A percentile compares a stretch with the other conserved stretches of the same genome.
phyloP scores from a whole-genome alignment of 768 basidiomycete genomes.

The Tylopilus sp. region DNA sequence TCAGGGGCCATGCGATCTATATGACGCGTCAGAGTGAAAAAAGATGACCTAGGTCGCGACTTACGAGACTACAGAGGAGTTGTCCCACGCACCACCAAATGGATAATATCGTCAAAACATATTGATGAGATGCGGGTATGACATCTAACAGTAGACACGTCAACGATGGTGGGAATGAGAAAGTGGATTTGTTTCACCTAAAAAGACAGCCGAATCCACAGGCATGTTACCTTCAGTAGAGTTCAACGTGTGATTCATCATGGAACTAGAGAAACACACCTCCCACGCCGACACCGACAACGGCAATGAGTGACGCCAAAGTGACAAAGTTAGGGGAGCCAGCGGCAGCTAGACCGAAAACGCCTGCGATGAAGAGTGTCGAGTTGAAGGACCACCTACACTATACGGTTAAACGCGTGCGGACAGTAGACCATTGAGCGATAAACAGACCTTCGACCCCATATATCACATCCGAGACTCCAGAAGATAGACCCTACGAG shows the following conservation, averaged over 20 bases:
- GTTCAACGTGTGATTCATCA: not conserved
- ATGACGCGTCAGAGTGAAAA: not conserved
- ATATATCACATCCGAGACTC: slow-evolving; percentile 49
- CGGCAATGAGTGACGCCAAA: slow-evolving; percentile 45
- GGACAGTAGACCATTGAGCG: not conserved
- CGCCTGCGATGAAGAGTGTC: slow-evolving; percentile 51
- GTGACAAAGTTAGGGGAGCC: slow-evolving; percentile 45
- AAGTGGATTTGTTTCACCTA: slow-evolving; percentile 32
- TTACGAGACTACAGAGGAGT: slow-evolving; percentile 45
- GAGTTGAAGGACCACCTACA: slow-evolving; percentile 50
- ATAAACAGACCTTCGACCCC: slow-evolving; percentile 42
- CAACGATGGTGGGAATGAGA: not conserved
- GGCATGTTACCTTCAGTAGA: slow-evolving; percentile 45
- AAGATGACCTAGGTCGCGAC: not conserved
- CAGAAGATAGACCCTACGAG: slow-evolving; percentile 49
- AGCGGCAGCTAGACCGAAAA: slow-evolving; percentile 52
- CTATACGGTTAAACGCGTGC: not conserved
- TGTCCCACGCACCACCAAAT: slow-evolving; percentile 62
- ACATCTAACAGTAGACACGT: slow-evolving; percentile 39
- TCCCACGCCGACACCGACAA: slow-evolving; percentile 48
- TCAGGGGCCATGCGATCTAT: slow-evolving; percentile 59
- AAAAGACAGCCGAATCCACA: slow-evolving; percentile 51
- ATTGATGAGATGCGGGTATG: slow-evolving; percentile 52
- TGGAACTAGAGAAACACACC: slow-evolving; percentile 21
- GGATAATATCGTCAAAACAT: slow-evolving; percentile 53